These are phyloP conservation scores for Rosa persica DNA, from an alignment of 306 rosid genomes.

Conservation along the genomic window DNA sequence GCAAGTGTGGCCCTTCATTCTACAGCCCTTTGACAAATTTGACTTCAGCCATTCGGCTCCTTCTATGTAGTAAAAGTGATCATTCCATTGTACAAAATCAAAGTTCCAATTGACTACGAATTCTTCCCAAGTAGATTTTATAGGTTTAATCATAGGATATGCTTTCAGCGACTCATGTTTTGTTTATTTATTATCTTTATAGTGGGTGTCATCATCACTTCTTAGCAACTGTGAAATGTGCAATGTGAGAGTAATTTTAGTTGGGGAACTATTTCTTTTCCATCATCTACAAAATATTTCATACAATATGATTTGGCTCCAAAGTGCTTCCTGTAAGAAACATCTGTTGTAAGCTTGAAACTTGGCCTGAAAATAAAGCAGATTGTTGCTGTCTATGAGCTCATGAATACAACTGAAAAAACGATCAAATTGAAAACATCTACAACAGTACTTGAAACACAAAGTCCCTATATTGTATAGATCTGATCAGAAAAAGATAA, in stretches of 20 bases:
- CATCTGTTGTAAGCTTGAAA: neutral
- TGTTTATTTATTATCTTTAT: neutral
- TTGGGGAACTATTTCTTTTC: neutral
- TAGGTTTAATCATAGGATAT: neutral
- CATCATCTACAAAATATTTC: neutral
- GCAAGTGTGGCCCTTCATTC: slow-evolving; percentile 92
- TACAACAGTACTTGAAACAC: no score
- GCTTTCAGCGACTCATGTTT: neutral
- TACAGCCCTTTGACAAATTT: slow-evolving; percentile 59
- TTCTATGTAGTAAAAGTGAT: slow-evolving; percentile 1
- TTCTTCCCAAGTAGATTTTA: no score
- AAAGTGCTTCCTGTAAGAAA: neutral
- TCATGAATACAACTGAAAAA: neutral
- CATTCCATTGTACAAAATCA: slow-evolving; percentile 23
- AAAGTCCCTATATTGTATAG: no score
- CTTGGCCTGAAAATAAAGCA: neutral
- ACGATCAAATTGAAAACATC: no score
- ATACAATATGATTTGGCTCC: no score
- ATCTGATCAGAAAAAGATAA: no score
- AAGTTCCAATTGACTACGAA: neutral
- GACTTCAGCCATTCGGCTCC: slow-evolving; percentile 1
- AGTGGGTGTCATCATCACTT: neutral
- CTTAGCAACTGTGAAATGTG: neutral
- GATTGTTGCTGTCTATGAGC: neutral
- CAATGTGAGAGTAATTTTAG: neutral